Evolutionary conservation across 225 moss, liverwort and hornwort genomes (phyloP).

Genomic region (Ulota crispa): DNA sequence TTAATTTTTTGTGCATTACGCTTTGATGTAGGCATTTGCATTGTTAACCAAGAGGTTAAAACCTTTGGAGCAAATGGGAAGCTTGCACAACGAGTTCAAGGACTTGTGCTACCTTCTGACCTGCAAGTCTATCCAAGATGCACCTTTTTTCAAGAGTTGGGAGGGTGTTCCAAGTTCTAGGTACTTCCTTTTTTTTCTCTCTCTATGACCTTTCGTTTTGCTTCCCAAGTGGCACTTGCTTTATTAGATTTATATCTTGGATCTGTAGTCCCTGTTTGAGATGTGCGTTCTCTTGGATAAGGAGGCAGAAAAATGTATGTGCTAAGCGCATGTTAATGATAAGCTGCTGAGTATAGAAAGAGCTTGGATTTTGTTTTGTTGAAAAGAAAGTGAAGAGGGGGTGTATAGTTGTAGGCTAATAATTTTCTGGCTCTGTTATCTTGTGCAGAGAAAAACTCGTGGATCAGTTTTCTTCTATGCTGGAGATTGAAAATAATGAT

Average conservation of each 20-base stretch:
- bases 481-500: conserved; percentile 89
- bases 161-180: conserved; percentile 85
- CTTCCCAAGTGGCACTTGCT: neutral
- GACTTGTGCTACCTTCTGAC: conserved; percentile 89
- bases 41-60: conserved; percentile 85
- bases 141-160: conserved; percentile 83
- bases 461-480: conserved; percentile 93
- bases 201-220: neutral
- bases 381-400: neutral
- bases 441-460: conserved; percentile 80
- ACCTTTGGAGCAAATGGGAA: conserved; percentile 85
- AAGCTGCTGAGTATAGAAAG: neutral
- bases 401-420: neutral
- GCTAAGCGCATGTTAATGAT: neutral
- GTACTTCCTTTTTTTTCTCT: conserved; percentile 25
- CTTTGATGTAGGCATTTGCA: conserved; percentile 66
- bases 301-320: conserved; percentile 5
- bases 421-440: neutral
- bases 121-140: conserved; percentile 93
- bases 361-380: conserved; percentile 15
- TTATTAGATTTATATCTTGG: neutral
- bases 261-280: neutral
- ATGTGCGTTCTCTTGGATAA: neutral
- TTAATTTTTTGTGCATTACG: neutral
- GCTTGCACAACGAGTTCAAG: conserved; percentile 83